Conservation (phyloP, 2,329 filamentous ascomycete species). For the Dichotomopilus funicola region DNA sequence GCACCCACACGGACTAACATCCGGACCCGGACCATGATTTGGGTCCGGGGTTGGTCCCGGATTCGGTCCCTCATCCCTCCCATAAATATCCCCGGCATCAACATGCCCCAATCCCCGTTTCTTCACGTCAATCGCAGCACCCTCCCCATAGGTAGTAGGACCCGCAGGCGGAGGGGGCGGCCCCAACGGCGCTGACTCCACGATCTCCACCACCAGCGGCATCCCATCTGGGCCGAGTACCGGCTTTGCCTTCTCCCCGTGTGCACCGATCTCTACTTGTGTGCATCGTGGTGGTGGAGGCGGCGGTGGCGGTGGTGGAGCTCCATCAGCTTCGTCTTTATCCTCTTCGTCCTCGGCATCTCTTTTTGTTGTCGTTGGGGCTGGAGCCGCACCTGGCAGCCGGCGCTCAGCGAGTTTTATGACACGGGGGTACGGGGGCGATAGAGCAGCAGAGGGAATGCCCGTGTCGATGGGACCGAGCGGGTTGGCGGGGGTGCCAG, state of each 20-base stretch:
- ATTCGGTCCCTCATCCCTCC: background rate
- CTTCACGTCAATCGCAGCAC: background rate
- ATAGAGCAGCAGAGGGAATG: conserved; percentile 17
- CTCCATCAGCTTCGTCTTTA: no score
- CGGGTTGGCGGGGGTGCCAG: conserved; percentile 11
- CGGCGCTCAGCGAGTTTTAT: conserved; percentile 52
- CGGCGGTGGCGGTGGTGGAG: no score
- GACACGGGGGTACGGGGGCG: conserved; percentile 42
- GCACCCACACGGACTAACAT: conserved; percentile 47
- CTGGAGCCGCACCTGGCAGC: conserved; percentile 16
- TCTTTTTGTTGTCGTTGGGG: no score
- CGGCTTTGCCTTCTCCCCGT: conserved; percentile 33
- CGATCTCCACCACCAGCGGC: conserved; percentile 38
- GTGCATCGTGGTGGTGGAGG: conserved; percentile 38
- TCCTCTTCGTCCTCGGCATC: no score
- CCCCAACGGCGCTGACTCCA: conserved; percentile 31
- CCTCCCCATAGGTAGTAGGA: background rate
- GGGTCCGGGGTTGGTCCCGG: background rate
- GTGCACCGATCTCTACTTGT: conserved; percentile 40
- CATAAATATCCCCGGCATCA: background rate
- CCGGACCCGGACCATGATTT: conserved; percentile 12
- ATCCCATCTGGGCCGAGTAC: conserved; percentile 34
- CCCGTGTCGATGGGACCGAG: conserved; percentile 15
- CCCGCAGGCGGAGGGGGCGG: background rate
- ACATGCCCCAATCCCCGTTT: background rate